phyloP scores from a whole-genome alignment of 495 filamentous ascomycete genomes.

The Xylaria palmicola region DNA sequence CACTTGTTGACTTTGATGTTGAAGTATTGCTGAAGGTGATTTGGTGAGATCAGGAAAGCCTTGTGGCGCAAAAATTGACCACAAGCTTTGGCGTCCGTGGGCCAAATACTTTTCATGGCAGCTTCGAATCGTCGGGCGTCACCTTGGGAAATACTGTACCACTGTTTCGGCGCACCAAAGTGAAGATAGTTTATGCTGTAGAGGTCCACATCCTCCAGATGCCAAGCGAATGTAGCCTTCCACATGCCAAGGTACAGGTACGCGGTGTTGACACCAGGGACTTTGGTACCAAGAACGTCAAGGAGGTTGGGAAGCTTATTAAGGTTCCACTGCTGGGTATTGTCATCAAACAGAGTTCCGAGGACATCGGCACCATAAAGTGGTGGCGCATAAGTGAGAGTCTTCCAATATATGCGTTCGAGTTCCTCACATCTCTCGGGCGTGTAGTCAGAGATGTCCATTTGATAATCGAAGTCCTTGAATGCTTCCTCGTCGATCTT shows the following conservation, averaged over 20 bases:
- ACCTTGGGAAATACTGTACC: constrained; percentile 97
- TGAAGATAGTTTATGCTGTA: constrained; percentile 99
- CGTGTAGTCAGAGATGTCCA: constrained; percentile 83
- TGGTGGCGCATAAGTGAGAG: constrained; percentile 87
- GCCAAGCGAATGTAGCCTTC: constrained; percentile 99
- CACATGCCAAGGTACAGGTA: constrained; percentile 99
- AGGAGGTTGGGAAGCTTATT: constrained; percentile 90
- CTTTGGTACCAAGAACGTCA: constrained; percentile 90
- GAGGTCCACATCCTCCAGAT: constrained; percentile 96
- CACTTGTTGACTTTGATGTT: constrained; percentile 93
- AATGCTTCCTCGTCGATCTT: constrained; percentile 83
- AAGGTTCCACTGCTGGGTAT: constrained; percentile 85
- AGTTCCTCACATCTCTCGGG: constrained; percentile 89
- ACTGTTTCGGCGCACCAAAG: constrained; percentile 97
- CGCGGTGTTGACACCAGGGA: constrained; percentile 97
- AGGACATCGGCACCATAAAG: constrained; percentile 97
- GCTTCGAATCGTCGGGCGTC: constrained; percentile 93
- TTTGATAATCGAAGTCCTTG: constrained; percentile 82
- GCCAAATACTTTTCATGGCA: constrained; percentile 95
- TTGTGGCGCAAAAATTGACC: constrained; percentile 97
- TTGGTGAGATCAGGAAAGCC: constrained; percentile 94
- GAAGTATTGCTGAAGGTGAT: constrained; percentile 78
- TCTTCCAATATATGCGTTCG: constrained; percentile 94
- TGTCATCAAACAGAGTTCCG: constrained; percentile 91
- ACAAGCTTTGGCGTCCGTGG: constrained; percentile 93